Percentiles rank a stretch among this genome's conserved stretches.
These are phyloP conservation scores for Ustilago crameri DNA, from an alignment of 1,284 basidiomycete genomes.

Conservation along the genomic window DNA sequence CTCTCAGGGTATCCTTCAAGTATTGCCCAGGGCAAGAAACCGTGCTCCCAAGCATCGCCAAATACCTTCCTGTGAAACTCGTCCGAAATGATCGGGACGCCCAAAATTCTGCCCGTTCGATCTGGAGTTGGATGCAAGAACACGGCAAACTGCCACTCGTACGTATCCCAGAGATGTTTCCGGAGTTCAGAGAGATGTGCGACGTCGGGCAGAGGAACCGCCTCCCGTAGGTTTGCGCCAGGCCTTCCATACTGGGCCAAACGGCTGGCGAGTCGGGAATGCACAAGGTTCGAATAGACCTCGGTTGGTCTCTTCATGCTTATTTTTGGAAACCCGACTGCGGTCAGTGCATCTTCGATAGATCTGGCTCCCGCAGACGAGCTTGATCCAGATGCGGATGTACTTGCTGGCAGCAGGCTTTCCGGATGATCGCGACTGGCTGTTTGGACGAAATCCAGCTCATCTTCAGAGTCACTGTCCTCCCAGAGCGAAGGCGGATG, in stretches of 20 bases:
- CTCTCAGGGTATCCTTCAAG: slow-evolving; percentile 3
- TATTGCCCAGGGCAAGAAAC: slow-evolving; percentile 5
- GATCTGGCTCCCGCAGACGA: too few relatives aligned
- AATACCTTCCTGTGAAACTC: neutral
- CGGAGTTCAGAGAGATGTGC: neutral
- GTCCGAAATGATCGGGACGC: neutral
- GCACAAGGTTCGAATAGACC: too few relatives aligned
- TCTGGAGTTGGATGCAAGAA: slow-evolving; percentile 2
- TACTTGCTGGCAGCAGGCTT: too few relatives aligned
- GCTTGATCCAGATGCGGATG: too few relatives aligned
- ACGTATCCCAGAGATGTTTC: neutral
- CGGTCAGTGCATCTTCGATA: too few relatives aligned
- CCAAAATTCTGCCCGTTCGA: slow-evolving; percentile 6
- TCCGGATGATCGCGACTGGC: too few relatives aligned
- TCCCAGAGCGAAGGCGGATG: too few relatives aligned
- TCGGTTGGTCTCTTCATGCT: too few relatives aligned
- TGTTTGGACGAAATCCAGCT: too few relatives aligned
- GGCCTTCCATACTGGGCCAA: neutral
- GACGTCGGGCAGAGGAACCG: neutral
- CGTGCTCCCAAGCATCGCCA: neutral
- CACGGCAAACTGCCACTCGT: neutral
- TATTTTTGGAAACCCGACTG: too few relatives aligned
- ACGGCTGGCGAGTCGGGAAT: too few relatives aligned
- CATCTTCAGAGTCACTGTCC: too few relatives aligned
- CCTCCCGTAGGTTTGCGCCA: neutral